A percentile compares a stretch with the other conserved stretches of the same genome.
Conservation (phyloP, 2,329 filamentous ascomycete genomes). For the Aspergillus piperis region DNA sequence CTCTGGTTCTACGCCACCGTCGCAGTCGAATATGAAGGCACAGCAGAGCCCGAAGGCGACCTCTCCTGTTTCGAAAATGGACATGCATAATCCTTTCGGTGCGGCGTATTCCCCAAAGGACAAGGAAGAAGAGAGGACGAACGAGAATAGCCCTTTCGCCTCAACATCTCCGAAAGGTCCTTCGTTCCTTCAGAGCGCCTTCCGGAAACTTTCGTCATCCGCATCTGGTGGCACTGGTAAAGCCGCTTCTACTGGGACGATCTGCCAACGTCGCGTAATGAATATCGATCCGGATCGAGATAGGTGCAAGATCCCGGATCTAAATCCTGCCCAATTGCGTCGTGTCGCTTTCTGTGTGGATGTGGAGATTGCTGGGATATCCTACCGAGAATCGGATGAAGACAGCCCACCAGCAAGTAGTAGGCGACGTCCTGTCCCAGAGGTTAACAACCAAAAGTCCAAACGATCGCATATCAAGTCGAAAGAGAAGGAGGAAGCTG, state of each 20-base stretch:
- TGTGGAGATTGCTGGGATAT: constrained; percentile 90
- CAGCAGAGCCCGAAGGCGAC: constrained; percentile 32
- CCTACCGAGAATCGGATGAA: constrained; percentile 68
- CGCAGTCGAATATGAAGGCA: constrained; percentile 38
- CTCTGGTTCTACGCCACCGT: constrained; percentile 50
- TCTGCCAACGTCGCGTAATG: constrained; percentile 78
- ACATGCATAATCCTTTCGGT: constrained; percentile 48
- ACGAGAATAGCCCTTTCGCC: constrained; percentile 32
- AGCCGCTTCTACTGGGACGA: constrained; percentile 61
- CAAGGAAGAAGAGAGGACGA: constrained; percentile 46
- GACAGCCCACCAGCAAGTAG: constrained; percentile 42
- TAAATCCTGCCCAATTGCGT: constrained; percentile 77
- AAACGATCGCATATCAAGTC: constrained; percentile 55
- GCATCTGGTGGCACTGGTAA: constrained; percentile 53
- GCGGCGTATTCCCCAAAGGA: constrained; percentile 44
- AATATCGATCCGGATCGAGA: constrained; percentile 82
- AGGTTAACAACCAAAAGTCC: constrained; percentile 30
- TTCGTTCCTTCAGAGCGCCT: constrained; percentile 76
- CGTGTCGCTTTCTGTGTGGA: constrained; percentile 95
- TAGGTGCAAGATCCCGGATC: constrained; percentile 74
- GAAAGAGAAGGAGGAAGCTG: constrained; percentile 72
- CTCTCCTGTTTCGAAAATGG: constrained; percentile 37
- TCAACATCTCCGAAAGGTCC: constrained; percentile 73
- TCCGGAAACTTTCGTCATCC: constrained; percentile 78
- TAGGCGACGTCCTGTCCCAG: constrained; percentile 27